Conservation (phyloP, 1,284 basidiomycete species). For the Trametes hirsuta region DNA sequence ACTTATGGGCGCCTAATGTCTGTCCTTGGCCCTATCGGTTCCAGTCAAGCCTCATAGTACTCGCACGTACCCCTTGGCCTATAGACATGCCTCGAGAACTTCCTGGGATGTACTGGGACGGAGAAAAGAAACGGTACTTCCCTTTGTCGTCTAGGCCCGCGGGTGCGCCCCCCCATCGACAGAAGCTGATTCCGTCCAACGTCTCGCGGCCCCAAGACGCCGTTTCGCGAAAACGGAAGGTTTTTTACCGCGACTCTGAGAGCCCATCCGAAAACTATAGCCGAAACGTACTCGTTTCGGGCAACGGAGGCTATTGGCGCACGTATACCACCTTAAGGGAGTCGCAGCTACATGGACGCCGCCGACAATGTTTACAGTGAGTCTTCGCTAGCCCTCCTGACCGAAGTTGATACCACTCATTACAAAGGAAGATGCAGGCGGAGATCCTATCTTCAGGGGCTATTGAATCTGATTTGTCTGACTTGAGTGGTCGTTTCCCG, state of each 20-base stretch:
- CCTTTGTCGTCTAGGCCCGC: conserved; percentile 31
- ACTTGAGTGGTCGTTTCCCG: conserved; percentile 5
- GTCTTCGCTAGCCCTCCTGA: background rate
- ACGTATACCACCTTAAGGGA: conserved; percentile 8
- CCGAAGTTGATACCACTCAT: background rate
- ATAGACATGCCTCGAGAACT: conserved; percentile 30
- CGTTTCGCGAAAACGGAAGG: background rate
- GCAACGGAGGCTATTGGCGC: background rate
- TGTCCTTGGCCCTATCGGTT: too few relatives aligned
- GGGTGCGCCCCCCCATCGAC: background rate
- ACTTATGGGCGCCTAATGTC: too few relatives aligned
- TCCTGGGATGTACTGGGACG: conserved; percentile 38
- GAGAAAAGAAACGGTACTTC: conserved; percentile 34
- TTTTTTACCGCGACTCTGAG: background rate
- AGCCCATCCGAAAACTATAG: conserved; percentile 7
- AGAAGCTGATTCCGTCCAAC: background rate
- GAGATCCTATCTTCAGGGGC: background rate
- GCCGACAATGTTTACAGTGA: conserved; percentile 18
- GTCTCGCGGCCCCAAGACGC: background rate
- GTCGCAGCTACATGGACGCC: background rate
- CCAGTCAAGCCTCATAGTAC: too few relatives aligned
- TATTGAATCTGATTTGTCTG: background rate
- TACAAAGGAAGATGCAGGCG: conserved; percentile 10
- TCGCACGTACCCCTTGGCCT: background rate
- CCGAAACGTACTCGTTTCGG: background rate